phyloP scores from a whole-genome alignment of 805 yeast species.

The Pichia membranifaciens region DNA sequence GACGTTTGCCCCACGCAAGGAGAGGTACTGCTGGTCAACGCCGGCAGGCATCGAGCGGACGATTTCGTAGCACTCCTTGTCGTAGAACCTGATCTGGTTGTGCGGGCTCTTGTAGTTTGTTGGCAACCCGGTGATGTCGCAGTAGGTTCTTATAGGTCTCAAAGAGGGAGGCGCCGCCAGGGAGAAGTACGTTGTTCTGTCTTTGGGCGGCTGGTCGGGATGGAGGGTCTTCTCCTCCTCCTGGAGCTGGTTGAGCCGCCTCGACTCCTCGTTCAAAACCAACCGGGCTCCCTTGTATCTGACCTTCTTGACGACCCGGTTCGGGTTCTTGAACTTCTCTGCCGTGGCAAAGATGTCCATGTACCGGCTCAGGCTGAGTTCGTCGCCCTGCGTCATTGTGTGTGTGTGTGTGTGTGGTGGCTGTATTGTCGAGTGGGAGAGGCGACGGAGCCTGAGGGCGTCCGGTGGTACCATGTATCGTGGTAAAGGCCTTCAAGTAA shows the following conservation, averaged over 20 bases:
- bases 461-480: too few relatives aligned
- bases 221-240: slow-evolving; percentile 19
- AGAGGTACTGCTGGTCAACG: slow-evolving; percentile 86
- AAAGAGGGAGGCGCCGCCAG: slow-evolving; percentile 84
- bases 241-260: slow-evolving; percentile 45
- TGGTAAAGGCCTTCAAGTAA: too few relatives aligned
- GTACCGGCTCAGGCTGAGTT: slow-evolving; percentile 16
- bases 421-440: too few relatives aligned
- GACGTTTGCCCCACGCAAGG: slow-evolving; percentile 82
- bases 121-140: slow-evolving; percentile 88
- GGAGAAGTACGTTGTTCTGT: slow-evolving; percentile 61
- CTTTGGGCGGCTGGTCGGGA: slow-evolving; percentile 20
- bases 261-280: slow-evolving; percentile 69
- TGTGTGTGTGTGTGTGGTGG: too few relatives aligned
- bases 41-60: slow-evolving; percentile 82
- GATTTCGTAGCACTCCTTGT: slow-evolving; percentile 75
- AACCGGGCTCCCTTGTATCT: slow-evolving; percentile 74
- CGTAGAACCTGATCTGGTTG: slow-evolving; percentile 70
- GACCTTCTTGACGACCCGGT: slow-evolving; percentile 46
- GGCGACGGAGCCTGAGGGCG: too few relatives aligned
- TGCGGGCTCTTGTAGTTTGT: slow-evolving; percentile 72
- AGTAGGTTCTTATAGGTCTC: slow-evolving; percentile 73
- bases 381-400: not conserved
- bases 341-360: slow-evolving; percentile 37
- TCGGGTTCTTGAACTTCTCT: slow-evolving; percentile 54